Base-by-base conservation (phyloP, 129 eudicot genomes). In the Artemisia tridentata region DNA sequence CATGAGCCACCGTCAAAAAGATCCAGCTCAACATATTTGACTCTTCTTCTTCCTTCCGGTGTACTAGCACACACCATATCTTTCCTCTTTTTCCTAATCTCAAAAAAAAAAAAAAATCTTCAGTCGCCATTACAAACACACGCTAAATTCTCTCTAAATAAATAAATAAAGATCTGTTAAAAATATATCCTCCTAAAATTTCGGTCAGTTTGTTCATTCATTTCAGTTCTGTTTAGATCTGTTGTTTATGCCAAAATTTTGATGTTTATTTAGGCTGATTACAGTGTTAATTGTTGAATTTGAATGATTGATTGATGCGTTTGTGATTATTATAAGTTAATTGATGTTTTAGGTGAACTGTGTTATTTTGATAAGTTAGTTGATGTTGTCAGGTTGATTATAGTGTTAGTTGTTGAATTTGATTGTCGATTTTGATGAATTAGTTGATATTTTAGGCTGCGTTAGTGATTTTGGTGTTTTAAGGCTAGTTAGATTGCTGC, bases 71-170 rank as follows among this genome's bases (percentile, higher is more conserved):
- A 47, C 80, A 76, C 25, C 50, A 54, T 7, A 76, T 60, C 75
- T 50, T 76, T 76, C 56, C 55, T 38, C 59, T 23, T 29, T 71
- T 43, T 62, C n/a, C 11, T 38, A 7, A 38, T 38, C 45, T 38
- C 45, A 38, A 38, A 38, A 7, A 34, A n/a, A n/a, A n/a, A n/a
- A 7, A 38, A 38, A 38, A 38, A 7, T 38, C 45, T 38, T 38
- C 72, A 59, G 67, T 77, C 81, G 60, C 71, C 72, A 45, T 9
- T 70, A 70, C 76, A 63, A 70, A 63, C 20, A 60, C 76, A 70
- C 76, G 72, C 81, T 77, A 78, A 71, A 78, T 55, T 71, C 67
- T 63, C 77, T 78, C 81, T 63, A 55, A 65, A 58, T 73, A 20
- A 53, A 52, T 50, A 69, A 69, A 70, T 69, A 68, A 78, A 64